Conservation (phyloP, 345 rosid genomes). For the Salix caprea region DNA sequence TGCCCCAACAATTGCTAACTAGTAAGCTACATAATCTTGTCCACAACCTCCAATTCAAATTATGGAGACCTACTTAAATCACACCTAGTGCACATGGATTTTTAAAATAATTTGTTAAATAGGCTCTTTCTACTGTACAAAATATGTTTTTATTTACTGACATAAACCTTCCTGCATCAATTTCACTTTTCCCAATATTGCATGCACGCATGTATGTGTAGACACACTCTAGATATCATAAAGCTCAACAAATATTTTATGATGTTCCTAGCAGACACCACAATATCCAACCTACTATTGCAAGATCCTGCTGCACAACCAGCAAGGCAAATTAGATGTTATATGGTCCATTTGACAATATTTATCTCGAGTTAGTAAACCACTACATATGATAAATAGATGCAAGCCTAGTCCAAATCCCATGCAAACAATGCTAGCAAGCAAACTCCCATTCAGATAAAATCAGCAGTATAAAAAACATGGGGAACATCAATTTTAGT, state of each 20-base stretch:
- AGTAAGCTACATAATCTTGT: neutral
- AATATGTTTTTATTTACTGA: neutral
- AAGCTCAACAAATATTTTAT: neutral
- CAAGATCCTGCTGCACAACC: neutral
- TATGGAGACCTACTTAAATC: neutral
- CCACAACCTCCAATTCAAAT: neutral
- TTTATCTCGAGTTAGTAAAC: neutral
- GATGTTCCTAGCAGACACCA: neutral
- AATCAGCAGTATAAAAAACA: neutral
- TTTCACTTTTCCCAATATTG: neutral
- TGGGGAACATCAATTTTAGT: neutral
- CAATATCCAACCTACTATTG: neutral
- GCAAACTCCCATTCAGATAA: neutral
- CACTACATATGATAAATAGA: neutral
- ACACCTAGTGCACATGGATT: neutral
- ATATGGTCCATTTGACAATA: neutral
- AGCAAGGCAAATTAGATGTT: neutral
- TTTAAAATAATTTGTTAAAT: neutral
- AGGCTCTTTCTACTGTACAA: neutral
- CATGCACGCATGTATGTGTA: too few species aligned
- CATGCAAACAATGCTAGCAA: neutral
- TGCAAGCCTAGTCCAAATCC: neutral
- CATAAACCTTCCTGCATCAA: neutral
- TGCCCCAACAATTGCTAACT: neutral
- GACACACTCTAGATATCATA: neutral